Evolutionary conservation across 805 yeast species (phyloP).

Genomic region (Candida incommunis): DNA sequence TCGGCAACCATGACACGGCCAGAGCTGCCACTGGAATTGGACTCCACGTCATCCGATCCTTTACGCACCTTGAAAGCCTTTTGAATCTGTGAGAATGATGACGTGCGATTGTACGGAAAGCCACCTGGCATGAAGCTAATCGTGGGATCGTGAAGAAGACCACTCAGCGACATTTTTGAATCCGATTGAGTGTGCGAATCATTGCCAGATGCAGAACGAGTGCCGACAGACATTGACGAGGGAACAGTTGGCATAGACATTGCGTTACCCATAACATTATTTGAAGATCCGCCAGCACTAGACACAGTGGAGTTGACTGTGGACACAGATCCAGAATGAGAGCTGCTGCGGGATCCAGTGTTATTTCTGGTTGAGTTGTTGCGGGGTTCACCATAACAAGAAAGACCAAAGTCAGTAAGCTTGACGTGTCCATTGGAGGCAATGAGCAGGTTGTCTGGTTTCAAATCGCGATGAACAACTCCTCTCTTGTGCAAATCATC

Average conservation of each 20-base stretch:
- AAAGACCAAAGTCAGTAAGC: slow-evolving; percentile 88
- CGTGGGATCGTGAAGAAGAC: slow-evolving; percentile 13
- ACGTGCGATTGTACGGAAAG: neutral
- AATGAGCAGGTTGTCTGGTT: slow-evolving; percentile 85
- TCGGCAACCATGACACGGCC: neutral
- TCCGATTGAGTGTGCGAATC: neutral
- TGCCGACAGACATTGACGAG: too few relatives aligned
- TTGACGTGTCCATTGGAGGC: slow-evolving; percentile 82
- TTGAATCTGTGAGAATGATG: neutral
- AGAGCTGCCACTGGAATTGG: neutral
- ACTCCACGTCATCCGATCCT: neutral
- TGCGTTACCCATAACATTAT: neutral
- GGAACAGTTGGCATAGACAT: slow-evolving; percentile 5
- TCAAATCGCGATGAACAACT: slow-evolving; percentile 86
- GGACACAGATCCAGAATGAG: neutral
- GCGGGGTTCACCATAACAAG: slow-evolving; percentile 20
- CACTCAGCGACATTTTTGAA: slow-evolving; percentile 1
- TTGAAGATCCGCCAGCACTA: neutral
- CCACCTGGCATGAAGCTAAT: slow-evolving; percentile 17
- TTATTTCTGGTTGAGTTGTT: neutral
- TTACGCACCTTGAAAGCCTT: neutral
- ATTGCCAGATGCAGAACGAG: neutral
- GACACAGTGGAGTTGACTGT: neutral
- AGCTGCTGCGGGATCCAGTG: neutral
- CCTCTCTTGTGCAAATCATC: slow-evolving; percentile 79